Percentiles rank a stretch among this genome's conserved stretches.
Conservation (phyloP, 1,284 basidiomycete genomes). For the Bjerkandera adusta region DNA sequence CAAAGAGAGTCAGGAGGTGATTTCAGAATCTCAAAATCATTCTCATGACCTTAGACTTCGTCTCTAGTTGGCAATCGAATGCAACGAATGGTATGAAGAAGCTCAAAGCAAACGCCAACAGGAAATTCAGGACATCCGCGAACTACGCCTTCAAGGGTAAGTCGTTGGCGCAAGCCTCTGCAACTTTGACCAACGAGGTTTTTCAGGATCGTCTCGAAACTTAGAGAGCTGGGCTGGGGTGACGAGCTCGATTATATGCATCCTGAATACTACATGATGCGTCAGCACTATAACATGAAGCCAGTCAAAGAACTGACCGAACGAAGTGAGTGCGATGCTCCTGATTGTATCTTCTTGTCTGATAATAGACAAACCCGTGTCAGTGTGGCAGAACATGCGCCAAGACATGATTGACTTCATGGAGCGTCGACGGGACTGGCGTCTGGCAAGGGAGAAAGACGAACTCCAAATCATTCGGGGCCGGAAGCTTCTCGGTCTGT, state of each 20-base stretch:
- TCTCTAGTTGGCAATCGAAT: neutral
- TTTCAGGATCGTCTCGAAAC: neutral
- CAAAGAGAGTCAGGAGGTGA: too few species aligned
- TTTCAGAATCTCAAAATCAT: too few species aligned
- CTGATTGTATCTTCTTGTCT: neutral
- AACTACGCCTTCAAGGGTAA: neutral
- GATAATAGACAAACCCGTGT: neutral
- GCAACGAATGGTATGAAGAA: neutral
- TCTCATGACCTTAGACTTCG: too few species aligned
- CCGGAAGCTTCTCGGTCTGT: too few species aligned
- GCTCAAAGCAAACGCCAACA: too few species aligned
- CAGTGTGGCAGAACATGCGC: constrained; percentile 6
- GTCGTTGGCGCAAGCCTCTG: neutral
- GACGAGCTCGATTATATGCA: constrained; percentile 1
- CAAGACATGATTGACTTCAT: neutral
- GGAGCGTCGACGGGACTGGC: neutral
- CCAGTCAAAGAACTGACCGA: neutral
- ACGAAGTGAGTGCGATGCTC: neutral
- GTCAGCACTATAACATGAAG: neutral
- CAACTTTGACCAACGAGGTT: too few species aligned
- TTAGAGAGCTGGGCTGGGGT: constrained; percentile 1
- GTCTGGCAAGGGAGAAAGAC: too few species aligned
- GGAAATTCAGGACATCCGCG: neutral
- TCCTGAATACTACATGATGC: neutral
- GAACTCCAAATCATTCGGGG: too few species aligned